Conservation (phyloP, 768 basidiomycete species). For the Collybiopsis luxurians region DNA sequence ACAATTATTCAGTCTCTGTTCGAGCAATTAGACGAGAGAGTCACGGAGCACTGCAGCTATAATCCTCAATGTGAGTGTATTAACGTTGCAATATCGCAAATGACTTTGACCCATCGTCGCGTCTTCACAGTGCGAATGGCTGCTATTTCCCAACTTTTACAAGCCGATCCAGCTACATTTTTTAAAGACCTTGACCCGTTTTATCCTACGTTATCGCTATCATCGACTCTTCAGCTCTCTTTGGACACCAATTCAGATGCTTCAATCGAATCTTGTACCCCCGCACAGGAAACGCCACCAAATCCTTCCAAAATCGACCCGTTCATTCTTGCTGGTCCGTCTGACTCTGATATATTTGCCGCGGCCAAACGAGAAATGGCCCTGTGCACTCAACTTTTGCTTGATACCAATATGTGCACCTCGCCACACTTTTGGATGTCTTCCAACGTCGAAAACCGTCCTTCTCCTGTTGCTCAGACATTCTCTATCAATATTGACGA, state of each 20-base stretch:
- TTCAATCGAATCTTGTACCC: too few species aligned
- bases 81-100: too few species aligned
- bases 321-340: too few species aligned
- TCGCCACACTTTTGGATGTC: not conserved
- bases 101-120: constrained; percentile 10
- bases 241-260: too few species aligned
- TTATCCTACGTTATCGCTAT: too few species aligned
- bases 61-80: not conserved
- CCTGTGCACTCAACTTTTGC: not conserved
- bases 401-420: too few species aligned
- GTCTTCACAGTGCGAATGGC: constrained; percentile 6
- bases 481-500: constrained; percentile 9
- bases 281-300: too few species aligned
- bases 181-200: too few species aligned
- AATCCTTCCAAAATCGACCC: too few species aligned
- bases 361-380: not conserved
- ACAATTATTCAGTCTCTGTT: not conserved
- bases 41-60: not conserved
- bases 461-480: constrained; percentile 11
- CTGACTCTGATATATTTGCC: not conserved
- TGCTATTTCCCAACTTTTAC: constrained; percentile 6
- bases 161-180: constrained; percentile 9
- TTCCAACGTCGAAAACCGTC: constrained; percentile 14
- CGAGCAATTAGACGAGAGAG: not conserved
- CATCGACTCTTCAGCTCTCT: too few species aligned